Evolutionary conservation across 225 moss, liverwort and hornwort genomes (phyloP).

Genomic region (Asterella californica): DNA sequence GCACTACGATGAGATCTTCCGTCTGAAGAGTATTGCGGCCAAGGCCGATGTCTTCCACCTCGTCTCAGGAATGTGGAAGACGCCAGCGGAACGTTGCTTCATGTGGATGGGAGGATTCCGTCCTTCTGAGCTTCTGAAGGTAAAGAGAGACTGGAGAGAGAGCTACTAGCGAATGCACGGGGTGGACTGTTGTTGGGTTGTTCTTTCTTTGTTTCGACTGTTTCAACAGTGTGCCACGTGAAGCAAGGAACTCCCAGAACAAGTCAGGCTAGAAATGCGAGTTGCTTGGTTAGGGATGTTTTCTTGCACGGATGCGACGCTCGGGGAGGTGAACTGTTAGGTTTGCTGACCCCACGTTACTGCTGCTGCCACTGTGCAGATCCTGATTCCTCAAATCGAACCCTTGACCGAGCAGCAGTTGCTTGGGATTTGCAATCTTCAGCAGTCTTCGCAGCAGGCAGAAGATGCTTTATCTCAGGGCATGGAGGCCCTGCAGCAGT

Average conservation of each 20-base stretch:
- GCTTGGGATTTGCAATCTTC: slow-evolving; percentile 73
- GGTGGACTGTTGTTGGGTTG: neutral
- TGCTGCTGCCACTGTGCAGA: slow-evolving; percentile 52
- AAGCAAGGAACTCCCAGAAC: neutral
- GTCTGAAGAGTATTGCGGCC: slow-evolving; percentile 89
- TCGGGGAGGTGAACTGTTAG: neutral
- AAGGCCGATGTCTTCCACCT: slow-evolving; percentile 99
- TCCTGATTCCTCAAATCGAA: slow-evolving; percentile 90
- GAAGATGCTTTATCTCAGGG: slow-evolving; percentile 96
- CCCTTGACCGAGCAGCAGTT: slow-evolving; percentile 95
- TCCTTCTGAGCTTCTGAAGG: slow-evolving; percentile 96
- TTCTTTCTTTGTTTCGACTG: neutral
- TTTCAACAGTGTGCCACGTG: neutral
- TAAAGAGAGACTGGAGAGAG: neutral
- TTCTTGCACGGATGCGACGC: neutral
- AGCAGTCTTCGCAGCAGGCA: slow-evolving; percentile 91
- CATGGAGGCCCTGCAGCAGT: slow-evolving; percentile 93
- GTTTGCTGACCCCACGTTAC: neutral
- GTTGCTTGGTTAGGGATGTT: neutral
- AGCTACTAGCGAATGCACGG: neutral
- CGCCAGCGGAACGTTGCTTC: slow-evolving; percentile 96
- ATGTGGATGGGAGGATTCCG: slow-evolving; percentile 99
- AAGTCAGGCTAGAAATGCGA: neutral
- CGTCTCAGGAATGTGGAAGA: slow-evolving; percentile 99
- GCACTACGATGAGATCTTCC: slow-evolving; percentile 93